Conservation (phyloP, 129 eudicot genomes). For the Chrysanthemum makinoi region DNA sequence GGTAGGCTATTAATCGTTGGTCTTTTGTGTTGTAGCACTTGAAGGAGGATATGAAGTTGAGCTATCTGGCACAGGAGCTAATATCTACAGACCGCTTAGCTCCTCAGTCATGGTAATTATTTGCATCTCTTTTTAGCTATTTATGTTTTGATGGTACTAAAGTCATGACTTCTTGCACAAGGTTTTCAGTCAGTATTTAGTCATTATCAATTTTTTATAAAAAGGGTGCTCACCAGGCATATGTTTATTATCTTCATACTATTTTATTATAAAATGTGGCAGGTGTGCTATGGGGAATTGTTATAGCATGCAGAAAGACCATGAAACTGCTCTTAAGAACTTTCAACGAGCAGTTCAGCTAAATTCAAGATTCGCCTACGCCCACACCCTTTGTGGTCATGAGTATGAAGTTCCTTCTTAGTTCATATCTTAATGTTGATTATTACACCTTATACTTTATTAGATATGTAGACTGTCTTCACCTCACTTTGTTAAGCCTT, state of each 20-base stretch:
- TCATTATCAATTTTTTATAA: no score
- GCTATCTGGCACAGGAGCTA: slow-evolving; percentile 96
- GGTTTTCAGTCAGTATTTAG: no score
- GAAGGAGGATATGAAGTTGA: slow-evolving; percentile 97
- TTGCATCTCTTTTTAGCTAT: neutral
- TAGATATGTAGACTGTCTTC: neutral
- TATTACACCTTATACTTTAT: neutral
- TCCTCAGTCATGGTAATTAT: slow-evolving; percentile 87
- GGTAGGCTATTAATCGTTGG: slow-evolving; percentile 9
- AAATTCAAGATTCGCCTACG: slow-evolving; percentile 85
- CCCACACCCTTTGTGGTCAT: slow-evolving; percentile 99
- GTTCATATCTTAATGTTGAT: neutral
- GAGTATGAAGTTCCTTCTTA: slow-evolving; percentile 52
- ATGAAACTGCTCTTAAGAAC: slow-evolving; percentile 85
- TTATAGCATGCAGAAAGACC: slow-evolving; percentile 99
- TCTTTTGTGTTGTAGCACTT: slow-evolving; percentile 57
- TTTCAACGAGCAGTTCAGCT: slow-evolving; percentile 92
- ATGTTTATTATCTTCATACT: neutral
- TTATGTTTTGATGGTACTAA: no score
- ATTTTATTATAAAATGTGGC: slow-evolving; percentile 23
- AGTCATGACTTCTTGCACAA: no score
- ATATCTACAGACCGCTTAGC: slow-evolving; percentile 95
- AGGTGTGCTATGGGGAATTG: slow-evolving; percentile 99
- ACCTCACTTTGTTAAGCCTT: neutral
- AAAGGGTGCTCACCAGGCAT: neutral